Base-by-base conservation (phyloP, 2,329 filamentous ascomycete genomes). In the Colletotrichum falcatum region DNA sequence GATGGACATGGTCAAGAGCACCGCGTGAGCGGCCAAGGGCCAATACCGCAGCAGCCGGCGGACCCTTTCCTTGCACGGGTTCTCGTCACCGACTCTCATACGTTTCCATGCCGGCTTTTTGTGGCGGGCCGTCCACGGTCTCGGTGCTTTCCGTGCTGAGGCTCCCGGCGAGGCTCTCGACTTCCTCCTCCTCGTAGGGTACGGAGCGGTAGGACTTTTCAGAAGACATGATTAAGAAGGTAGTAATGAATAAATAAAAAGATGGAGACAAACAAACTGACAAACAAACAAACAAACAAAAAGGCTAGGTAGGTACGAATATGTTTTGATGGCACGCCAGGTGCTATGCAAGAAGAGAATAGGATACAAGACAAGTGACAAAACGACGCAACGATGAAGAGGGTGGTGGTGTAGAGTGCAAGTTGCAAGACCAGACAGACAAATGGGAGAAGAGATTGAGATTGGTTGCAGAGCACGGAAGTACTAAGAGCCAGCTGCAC, bases 21-120 rank as follows among this genome's bases (percentile, higher is more conserved):
- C 59, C 9, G 77, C 79, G 68, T 84, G 83, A 11, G 74, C 78
- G 28, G 83, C 72, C 82, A 82, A 84, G 59, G 75, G 70, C 82
- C 81, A 83, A 72, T 81, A 72, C 37, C 78, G 74, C 33, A 75
- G 75, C 33, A 78, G 44, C 33, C 62, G 75, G 12, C 71, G 67
- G 5, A 63, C 65, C 18, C 75, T 68, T 30, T 51, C 69, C 59
- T 64, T 72, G 63, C 74, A 78, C 55, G 69, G 65, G 71, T 71
- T 74, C 66, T 73, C 76, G 53, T 78, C 76, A n/a, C 76, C 73
- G 28, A 68, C 46, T 20, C 66, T 37, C 66, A 72, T 69, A 51
- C 70, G 70, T 35, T 56, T 71, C 72, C 72, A 74, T 44, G 42
- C 39, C 55, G 54, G 11, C 53, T 61, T 30, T 55, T 49, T 30